Percentiles rank a stretch among this genome's conserved stretches.
phyloP scores from a whole-genome alignment of 2,329 filamentous ascomycete genomes.

The Ploettnerulaceae sp. region DNA sequence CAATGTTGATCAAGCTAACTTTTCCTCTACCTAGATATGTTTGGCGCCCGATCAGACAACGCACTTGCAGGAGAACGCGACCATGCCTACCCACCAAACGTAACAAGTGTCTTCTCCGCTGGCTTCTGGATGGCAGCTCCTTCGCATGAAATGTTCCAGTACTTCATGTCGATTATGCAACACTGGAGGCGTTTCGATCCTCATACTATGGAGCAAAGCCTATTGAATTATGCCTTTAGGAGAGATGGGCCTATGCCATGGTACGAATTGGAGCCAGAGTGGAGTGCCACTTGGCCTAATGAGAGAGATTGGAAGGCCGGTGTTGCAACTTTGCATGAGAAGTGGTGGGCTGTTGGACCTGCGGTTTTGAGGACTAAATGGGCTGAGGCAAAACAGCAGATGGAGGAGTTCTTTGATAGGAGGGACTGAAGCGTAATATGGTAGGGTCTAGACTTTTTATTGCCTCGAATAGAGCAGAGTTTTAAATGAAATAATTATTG shows the following conservation, averaged over 20 bases:
- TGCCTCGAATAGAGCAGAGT: too few species aligned
- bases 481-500: too few species aligned
- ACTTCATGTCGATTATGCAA: constrained; percentile 36
- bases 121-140: constrained; percentile 40
- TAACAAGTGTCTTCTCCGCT: constrained; percentile 34
- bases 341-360: constrained; percentile 33
- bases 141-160: constrained; percentile 36
- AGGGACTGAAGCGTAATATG: too few species aligned
- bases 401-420: constrained; percentile 8
- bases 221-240: constrained; percentile 41
- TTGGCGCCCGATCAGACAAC: constrained; percentile 36
- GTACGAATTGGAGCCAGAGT: constrained; percentile 36
- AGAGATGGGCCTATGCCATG: constrained; percentile 39
- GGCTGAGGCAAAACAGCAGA: constrained; percentile 5
- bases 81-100: constrained; percentile 36
- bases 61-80: constrained; percentile 32
- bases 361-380: constrained; percentile 19
- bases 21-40: too few species aligned
- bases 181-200: constrained; percentile 37
- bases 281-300: constrained; percentile 39
- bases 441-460: too few species aligned
- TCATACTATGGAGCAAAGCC: constrained; percentile 38
- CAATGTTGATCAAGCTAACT: too few species aligned
- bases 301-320: constrained; percentile 32
- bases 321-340: constrained; percentile 37